Percentiles rank a stretch among this genome's conserved stretches.
These are phyloP conservation scores for Monosporascus sp. DNA, from an alignment of 2,329 filamentous ascomycete species.

Conservation along the genomic window DNA sequence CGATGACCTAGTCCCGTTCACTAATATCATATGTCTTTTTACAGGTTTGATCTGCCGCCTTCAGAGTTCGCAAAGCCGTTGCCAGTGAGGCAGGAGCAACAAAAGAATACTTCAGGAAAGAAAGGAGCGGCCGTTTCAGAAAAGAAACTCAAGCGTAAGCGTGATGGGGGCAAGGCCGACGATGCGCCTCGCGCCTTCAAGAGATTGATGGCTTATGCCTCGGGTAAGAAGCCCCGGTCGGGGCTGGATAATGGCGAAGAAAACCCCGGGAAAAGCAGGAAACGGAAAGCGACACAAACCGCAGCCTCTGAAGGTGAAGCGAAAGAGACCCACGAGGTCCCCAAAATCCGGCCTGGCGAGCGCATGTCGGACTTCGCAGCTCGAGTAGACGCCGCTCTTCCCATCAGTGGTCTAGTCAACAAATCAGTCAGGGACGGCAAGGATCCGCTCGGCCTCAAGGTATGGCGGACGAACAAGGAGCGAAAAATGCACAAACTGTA, in stretches of 20 bases:
- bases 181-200: conserved; percentile 87
- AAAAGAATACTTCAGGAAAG: conserved; percentile 29
- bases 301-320: conserved; percentile 9
- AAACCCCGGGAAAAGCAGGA: conserved; percentile 25
- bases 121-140: conserved; percentile 22
- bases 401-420: conserved; percentile 63
- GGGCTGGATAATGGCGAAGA: conserved; percentile 68
- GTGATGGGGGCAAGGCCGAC: conserved; percentile 45
- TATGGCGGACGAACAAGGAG: conserved; percentile 75
- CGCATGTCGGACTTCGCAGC: conserved; percentile 73
- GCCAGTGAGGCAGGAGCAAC: conserved; percentile 33
- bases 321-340: conserved; percentile 32
- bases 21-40: conserved; percentile 4
- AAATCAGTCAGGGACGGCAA: conserved; percentile 57
- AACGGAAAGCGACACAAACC: conserved; percentile 15
- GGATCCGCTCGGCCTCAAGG: conserved; percentile 60
- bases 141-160: conserved; percentile 47
- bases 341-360: conserved; percentile 79
- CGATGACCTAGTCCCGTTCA: neutral
- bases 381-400: conserved; percentile 79
- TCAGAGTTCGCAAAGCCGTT: conserved; percentile 45
- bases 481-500: conserved; percentile 76
- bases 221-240: conserved; percentile 53
- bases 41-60: conserved; percentile 46
- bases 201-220: conserved; percentile 72